Percentiles rank a stretch among this genome's conserved stretches.
These are phyloP conservation scores for Plectosphaerella plurivora DNA, from an alignment of 2,329 filamentous ascomycete species.

Conservation along the genomic window DNA sequence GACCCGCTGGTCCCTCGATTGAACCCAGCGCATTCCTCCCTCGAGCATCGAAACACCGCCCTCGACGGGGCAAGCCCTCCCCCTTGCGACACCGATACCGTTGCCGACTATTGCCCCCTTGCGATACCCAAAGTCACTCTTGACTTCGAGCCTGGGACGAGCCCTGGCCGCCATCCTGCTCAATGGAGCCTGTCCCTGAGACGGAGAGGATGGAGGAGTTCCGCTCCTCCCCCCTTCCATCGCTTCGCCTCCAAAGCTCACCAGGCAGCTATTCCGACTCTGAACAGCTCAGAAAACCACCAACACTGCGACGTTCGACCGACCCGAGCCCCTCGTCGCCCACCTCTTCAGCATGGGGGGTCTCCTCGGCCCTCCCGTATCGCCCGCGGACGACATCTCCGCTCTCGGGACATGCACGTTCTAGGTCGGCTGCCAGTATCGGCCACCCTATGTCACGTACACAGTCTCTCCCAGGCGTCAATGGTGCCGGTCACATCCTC, in stretches of 20 bases:
- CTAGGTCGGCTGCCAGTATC: slow-evolving; percentile 52
- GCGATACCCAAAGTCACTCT: background rate
- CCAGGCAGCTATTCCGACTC: slow-evolving; percentile 29
- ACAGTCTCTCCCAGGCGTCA: slow-evolving; percentile 60
- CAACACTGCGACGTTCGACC: slow-evolving; percentile 51
- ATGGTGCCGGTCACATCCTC: slow-evolving; percentile 53
- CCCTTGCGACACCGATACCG: background rate
- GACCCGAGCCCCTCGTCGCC: slow-evolving; percentile 53
- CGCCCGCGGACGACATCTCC: slow-evolving; percentile 60
- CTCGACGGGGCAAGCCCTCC: too few species aligned
- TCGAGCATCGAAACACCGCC: too few species aligned
- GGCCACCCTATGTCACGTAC: slow-evolving; percentile 57
- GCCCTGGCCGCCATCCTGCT: slow-evolving; percentile 8
- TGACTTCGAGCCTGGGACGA: slow-evolving; percentile 8
- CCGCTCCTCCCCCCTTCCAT: slow-evolving; percentile 51
- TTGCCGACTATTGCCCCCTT: background rate
- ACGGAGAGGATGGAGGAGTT: slow-evolving; percentile 66
- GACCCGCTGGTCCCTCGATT: too few species aligned
- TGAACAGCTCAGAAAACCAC: slow-evolving; percentile 45
- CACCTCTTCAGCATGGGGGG: slow-evolving; percentile 43
- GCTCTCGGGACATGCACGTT: slow-evolving; percentile 54
- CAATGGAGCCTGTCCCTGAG: slow-evolving; percentile 65
- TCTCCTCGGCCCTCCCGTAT: slow-evolving; percentile 46
- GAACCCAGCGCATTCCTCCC: too few species aligned
- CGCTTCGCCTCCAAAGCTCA: slow-evolving; percentile 41